Evolutionary conservation across 805 yeast species (phyloP).

Genomic region (Myxozyma mucilagina): DNA sequence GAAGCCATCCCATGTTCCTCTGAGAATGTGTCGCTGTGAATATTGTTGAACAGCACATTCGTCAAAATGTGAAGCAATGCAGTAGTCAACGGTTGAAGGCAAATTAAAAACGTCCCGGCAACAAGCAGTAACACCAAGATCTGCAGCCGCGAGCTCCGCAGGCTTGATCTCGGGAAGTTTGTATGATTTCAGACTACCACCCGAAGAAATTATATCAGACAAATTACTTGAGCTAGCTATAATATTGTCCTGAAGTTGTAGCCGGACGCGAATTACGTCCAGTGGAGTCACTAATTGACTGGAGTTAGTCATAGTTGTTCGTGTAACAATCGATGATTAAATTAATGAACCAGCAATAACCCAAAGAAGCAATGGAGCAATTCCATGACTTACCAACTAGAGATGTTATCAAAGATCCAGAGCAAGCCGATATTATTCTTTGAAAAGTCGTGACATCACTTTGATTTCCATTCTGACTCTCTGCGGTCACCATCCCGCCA

Average conservation of each 20-base stretch:
- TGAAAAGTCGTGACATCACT: constrained; percentile 20
- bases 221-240: constrained; percentile 58
- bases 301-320: too few relatives aligned
- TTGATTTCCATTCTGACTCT: not conserved
- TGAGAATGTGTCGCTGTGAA: constrained; percentile 43
- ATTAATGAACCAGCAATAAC: not conserved
- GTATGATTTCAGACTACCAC: constrained; percentile 40
- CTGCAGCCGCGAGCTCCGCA: constrained; percentile 30
- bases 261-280: constrained; percentile 47
- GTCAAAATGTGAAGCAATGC: constrained; percentile 41
- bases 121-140: constrained; percentile 44
- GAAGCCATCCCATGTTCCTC: constrained; percentile 77
- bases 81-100: constrained; percentile 42
- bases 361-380: not conserved
- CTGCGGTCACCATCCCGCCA: constrained; percentile 11
- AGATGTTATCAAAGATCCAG: constrained; percentile 47
- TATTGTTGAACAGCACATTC: constrained; percentile 39
- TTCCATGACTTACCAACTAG: constrained; percentile 35
- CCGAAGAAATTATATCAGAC: constrained; percentile 62
- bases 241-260: constrained; percentile 42
- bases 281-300: constrained; percentile 41
- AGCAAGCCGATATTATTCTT: constrained; percentile 45
- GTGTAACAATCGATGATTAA: not conserved
- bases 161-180: constrained; percentile 7
- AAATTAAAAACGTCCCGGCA: constrained; percentile 45